phyloP scores from a whole-genome alignment of 352 stramenopile genomes.

The Globisporangium nunn region DNA sequence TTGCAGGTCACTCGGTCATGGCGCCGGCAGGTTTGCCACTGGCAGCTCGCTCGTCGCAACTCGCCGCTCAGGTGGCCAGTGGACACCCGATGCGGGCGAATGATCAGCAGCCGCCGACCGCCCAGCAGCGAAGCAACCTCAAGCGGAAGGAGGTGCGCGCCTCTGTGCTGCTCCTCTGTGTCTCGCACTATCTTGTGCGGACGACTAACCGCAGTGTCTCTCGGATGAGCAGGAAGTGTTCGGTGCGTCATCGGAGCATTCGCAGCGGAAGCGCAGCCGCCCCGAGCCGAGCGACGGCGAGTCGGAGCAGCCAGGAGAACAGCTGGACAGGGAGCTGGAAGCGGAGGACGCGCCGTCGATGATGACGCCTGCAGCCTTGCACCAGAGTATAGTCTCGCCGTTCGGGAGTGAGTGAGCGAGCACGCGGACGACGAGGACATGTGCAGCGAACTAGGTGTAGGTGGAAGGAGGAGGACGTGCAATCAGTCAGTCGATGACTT shows the following conservation, averaged over 20 bases:
- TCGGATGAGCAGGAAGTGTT: not conserved
- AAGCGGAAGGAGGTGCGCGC: slow-evolving; percentile 1
- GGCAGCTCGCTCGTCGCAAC: no score
- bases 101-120: not conserved
- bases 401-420: not conserved
- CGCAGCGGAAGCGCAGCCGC: not conserved
- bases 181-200: not conserved
- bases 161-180: no score
- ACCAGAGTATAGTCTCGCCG: not conserved
- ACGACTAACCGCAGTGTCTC: not conserved
- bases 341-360: not conserved
- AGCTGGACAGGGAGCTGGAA: not conserved
- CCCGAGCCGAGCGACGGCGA: not conserved
- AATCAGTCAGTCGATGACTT: no score
- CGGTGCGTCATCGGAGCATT: not conserved
- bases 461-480: no score
- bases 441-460: no score
- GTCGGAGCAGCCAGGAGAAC: not conserved
- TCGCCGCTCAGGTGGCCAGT: no score
- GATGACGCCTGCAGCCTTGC: not conserved
- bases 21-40: no score
- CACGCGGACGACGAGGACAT: no score
- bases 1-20: not conserved
- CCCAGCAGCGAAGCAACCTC: not conserved
- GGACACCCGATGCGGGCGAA: not conserved